Percentiles rank a stretch among this genome's conserved stretches.
Conservation (phyloP, 805 yeast genomes). For the Saccharomycopsis sp. region DNA sequence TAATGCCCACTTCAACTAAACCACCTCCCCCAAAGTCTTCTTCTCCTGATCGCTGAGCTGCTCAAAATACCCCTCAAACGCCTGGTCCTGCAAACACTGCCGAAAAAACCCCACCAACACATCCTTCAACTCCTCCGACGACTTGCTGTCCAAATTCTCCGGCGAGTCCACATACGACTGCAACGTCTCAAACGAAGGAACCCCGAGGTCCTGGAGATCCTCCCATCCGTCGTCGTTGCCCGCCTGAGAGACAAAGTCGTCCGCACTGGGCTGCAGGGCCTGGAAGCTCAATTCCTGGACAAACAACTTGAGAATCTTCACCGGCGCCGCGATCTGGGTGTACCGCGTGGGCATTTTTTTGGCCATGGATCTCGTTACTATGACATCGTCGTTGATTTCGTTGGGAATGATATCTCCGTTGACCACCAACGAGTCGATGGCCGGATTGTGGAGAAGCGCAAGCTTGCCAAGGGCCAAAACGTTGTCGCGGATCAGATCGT, state of each 20-base stretch:
- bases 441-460: slow-evolving; percentile 48
- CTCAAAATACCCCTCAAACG: slow-evolving; percentile 39
- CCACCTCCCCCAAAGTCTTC: slow-evolving; percentile 38
- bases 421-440: slow-evolving; percentile 48
- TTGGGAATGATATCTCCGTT: slow-evolving; percentile 70
- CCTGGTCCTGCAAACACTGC: slow-evolving; percentile 39
- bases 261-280: slow-evolving; percentile 41
- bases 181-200: slow-evolving; percentile 55
- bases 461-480: slow-evolving; percentile 67
- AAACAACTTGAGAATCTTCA: slow-evolving; percentile 67
- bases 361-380: slow-evolving; percentile 82
- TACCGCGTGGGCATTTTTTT: slow-evolving; percentile 54
- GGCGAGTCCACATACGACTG: slow-evolving; percentile 36
- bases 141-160: slow-evolving; percentile 27
- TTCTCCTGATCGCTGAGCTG: slow-evolving; percentile 42
- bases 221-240: slow-evolving; percentile 67
- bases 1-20: slow-evolving; percentile 26
- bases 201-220: slow-evolving; percentile 62
- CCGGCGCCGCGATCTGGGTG: slow-evolving; percentile 59
- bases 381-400: slow-evolving; percentile 45
- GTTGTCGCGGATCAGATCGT: slow-evolving; percentile 56
- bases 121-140: slow-evolving; percentile 28
- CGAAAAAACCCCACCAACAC: slow-evolving; percentile 40
- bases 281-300: slow-evolving; percentile 65
- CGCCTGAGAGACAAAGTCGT: slow-evolving; percentile 26